Evolutionary conservation across 257 asterid species (phyloP).

Genomic region (Solanum okadae): DNA sequence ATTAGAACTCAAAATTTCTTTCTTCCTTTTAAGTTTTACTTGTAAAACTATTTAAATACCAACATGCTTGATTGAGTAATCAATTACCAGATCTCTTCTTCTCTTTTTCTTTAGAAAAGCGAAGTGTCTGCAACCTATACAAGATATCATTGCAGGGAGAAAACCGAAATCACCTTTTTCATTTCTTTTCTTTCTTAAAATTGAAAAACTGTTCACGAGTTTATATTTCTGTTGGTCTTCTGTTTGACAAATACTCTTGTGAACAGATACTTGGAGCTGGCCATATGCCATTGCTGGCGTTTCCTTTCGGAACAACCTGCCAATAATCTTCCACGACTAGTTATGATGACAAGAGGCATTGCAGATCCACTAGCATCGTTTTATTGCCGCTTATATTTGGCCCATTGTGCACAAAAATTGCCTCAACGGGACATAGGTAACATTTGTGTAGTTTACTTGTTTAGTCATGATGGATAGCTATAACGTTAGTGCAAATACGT

Average conservation of each 20-base stretch:
- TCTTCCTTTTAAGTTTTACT: background rate
- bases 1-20: background rate
- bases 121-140: background rate
- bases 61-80: background rate
- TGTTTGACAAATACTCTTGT: constrained; percentile 4
- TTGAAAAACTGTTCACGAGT: background rate
- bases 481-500: background rate
- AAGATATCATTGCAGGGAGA: background rate
- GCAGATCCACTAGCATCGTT: constrained; percentile 78
- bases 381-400: constrained; percentile 75
- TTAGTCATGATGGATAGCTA: background rate
- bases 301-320: constrained; percentile 51
- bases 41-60: background rate
- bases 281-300: constrained; percentile 69
- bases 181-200: background rate
- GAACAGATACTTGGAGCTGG: constrained; percentile 80
- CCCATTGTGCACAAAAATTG: constrained; percentile 61
- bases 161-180: background rate
- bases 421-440: constrained; percentile 49
- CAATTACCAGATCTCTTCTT: background rate
- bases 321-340: constrained; percentile 62
- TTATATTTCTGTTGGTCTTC: background rate
- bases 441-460: background rate
- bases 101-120: background rate
- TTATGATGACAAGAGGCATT: constrained; percentile 75